Evolutionary conservation across 1,139 yeast species (phyloP).

Genomic region (Scheffersomyces illinoinensis): DNA sequence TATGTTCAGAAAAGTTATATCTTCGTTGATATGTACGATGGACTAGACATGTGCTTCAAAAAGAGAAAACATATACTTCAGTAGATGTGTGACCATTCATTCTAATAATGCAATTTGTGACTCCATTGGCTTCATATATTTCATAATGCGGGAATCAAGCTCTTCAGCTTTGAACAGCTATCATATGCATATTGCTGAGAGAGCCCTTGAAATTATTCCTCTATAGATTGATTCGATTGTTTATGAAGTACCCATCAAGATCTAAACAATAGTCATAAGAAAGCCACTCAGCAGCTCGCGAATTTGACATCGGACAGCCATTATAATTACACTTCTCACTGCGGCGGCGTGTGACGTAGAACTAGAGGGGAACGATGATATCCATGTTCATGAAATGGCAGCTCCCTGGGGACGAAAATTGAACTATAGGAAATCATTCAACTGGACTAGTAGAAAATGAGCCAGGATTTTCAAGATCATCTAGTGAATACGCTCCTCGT

Average conservation of each 20-base stretch:
- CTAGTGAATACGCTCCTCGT: conserved; percentile 19
- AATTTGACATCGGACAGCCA: conserved; percentile 35
- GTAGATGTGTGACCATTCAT: conserved; percentile 16
- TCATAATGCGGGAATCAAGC: conserved; percentile 22
- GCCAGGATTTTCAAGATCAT: conserved; percentile 19
- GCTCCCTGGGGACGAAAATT: conserved; percentile 11
- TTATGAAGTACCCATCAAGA: conserved; percentile 37
- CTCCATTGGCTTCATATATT: conserved; percentile 25
- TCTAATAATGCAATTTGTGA: conserved; percentile 3
- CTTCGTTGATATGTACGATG: conserved; percentile 17
- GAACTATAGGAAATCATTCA: conserved; percentile 14
- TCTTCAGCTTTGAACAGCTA: conserved; percentile 32
- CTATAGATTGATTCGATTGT: conserved; percentile 38
- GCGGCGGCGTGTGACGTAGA: conserved; percentile 14
- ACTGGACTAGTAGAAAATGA: conserved; percentile 6
- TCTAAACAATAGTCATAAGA: conserved; percentile 17
- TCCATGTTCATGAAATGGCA: no score
- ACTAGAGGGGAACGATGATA: conserved; percentile 17
- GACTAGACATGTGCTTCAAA: conserved; percentile 16
- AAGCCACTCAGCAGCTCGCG: conserved; percentile 22
- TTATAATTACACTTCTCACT: conserved; percentile 28
- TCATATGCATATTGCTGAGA: conserved; percentile 30
- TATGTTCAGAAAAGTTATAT: conserved; percentile 9
- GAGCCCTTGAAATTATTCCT: conserved; percentile 43
- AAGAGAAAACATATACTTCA: conserved; percentile 11